Evolutionary conservation across 1,284 basidiomycete species (phyloP).

Genomic region (Heterobasidion parviporum): DNA sequence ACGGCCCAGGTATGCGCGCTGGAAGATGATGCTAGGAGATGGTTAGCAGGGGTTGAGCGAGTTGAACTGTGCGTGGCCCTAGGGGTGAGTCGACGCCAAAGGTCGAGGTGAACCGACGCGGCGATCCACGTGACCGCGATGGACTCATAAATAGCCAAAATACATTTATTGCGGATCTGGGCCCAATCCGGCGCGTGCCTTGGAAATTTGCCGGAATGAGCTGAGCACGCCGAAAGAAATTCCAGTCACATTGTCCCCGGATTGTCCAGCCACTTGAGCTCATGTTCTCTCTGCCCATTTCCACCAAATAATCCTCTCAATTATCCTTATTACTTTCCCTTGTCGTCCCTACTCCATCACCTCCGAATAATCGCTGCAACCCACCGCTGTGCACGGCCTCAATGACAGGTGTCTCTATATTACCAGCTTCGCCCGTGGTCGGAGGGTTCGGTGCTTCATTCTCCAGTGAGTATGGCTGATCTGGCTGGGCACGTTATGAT

Average conservation of each 20-base stretch:
- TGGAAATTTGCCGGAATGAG: too few species aligned
- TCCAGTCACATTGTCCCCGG: too few species aligned
- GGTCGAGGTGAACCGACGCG: not conserved
- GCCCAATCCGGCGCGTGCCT: too few species aligned
- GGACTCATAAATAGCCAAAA: not conserved
- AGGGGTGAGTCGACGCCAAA: conserved; percentile 3
- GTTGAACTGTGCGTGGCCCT: not conserved
- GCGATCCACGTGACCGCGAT: not conserved
- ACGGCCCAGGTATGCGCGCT: too few species aligned
- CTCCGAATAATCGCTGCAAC: not conserved
- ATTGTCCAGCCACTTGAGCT: not conserved
- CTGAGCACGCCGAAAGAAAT: too few species aligned
- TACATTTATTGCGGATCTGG: not conserved
- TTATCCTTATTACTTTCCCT: conserved; percentile 16
- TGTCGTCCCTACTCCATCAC: not conserved
- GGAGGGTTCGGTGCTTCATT: conserved; percentile 16
- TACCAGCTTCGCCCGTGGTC: conserved; percentile 22
- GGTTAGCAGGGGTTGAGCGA: too few species aligned
- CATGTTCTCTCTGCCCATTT: not conserved
- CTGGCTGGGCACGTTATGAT: not conserved
- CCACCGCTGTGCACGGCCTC: not conserved
- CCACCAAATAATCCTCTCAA: not conserved
- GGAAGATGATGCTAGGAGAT: too few species aligned
- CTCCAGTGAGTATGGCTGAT: conserved; percentile 14
- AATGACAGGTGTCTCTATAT: conserved; percentile 28